Evolutionary conservation across 352 stramenopile genomes (phyloP).

Genomic region (Pythium sp.): DNA sequence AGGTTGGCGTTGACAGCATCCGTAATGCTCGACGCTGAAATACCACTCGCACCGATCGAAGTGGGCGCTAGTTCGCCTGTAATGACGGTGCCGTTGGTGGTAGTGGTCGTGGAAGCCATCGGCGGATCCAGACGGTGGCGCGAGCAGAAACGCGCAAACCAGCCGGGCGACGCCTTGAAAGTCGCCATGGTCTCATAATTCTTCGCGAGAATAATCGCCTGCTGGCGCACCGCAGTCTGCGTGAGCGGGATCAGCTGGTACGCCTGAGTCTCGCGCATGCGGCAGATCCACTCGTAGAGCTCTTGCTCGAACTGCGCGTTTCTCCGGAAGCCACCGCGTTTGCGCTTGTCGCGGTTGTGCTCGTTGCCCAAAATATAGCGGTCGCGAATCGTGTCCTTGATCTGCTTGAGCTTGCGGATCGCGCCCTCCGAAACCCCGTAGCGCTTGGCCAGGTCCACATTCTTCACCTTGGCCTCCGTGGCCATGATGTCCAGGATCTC

Average conservation of each 20-base stretch:
- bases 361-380: slow-evolving; percentile 84
- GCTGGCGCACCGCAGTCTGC: slow-evolving; percentile 79
- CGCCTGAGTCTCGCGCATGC: slow-evolving; percentile 75
- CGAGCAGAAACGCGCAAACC: slow-evolving; percentile 88
- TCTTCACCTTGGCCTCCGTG: slow-evolving; percentile 82
- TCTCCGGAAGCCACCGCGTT: slow-evolving; percentile 77
- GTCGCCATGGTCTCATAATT: slow-evolving; percentile 83
- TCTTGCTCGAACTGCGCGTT: slow-evolving; percentile 86
- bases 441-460: slow-evolving; percentile 79
- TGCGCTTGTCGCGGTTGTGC: slow-evolving; percentile 85
- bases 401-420: slow-evolving; percentile 88
- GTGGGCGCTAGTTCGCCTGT: slow-evolving; percentile 8
- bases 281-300: slow-evolving; percentile 84
- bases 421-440: slow-evolving; percentile 85
- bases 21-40: slow-evolving; percentile 9
- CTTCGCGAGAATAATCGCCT: slow-evolving; percentile 79
- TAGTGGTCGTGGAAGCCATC: slow-evolving; percentile 17
- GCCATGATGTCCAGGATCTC: slow-evolving; percentile 84
- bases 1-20: slow-evolving; percentile 6
- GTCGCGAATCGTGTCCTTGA: slow-evolving; percentile 81
- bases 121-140: slow-evolving; percentile 76
- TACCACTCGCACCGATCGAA: slow-evolving; percentile 6
- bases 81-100: not conserved
- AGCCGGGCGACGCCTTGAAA: slow-evolving; percentile 85
- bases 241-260: slow-evolving; percentile 85